These are phyloP conservation scores for Biscutella laevigata DNA, from an alignment of 441 rosid species.

Conservation along the genomic window DNA sequence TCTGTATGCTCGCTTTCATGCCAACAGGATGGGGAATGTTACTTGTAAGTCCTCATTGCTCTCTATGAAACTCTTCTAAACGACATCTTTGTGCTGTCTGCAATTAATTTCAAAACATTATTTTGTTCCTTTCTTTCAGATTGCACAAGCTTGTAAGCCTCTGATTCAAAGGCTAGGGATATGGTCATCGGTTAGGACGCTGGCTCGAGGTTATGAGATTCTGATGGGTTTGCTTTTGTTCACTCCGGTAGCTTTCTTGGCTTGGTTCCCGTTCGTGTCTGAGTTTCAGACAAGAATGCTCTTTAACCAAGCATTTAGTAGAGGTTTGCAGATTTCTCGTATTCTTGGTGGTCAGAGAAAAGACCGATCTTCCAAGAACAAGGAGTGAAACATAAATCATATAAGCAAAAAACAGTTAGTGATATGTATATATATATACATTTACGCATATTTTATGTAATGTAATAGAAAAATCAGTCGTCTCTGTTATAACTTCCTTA, in stretches of 20 bases:
- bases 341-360: conserved; percentile 89
- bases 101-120: no score
- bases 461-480: no score
- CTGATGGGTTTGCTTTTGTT: conserved; percentile 87
- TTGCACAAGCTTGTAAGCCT: conserved; percentile 96
- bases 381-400: no score
- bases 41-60: conserved; percentile 79
- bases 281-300: no score
- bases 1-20: conserved; percentile 95
- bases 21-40: conserved; percentile 99
- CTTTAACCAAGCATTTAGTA: no score
- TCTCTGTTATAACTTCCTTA: neutral
- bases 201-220: conserved; percentile 92
- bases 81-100: no score
- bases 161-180: conserved; percentile 58
- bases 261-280: no score
- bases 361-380: conserved; percentile 67
- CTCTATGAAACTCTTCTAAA: no score
- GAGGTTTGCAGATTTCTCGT: conserved; percentile 98
- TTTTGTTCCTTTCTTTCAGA: no score
- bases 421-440: conserved; percentile 59
- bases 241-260: conserved; percentile 96
- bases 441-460: conserved; percentile 33
- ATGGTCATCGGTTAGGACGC: conserved; percentile 82
- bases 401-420: conserved; percentile 15